phyloP scores from a whole-genome alignment of 139 green algal species.

The Micractinium sp. region DNA sequence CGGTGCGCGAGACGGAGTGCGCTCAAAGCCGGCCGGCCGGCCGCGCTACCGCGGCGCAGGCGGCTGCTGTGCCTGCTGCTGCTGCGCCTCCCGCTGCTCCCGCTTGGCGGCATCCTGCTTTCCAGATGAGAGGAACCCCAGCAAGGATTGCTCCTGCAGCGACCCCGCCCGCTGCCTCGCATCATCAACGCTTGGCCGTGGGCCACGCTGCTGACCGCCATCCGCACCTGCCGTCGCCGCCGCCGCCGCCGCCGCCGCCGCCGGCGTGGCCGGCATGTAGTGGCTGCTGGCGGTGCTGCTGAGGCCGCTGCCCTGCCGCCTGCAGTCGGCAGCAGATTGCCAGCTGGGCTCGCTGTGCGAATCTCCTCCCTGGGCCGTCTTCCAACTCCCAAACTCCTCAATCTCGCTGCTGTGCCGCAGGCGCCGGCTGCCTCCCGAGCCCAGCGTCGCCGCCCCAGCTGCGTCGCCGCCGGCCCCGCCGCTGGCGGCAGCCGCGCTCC shows the following conservation, averaged over 20 bases:
- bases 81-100: background rate
- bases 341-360: background rate
- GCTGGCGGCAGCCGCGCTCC: too few relatives aligned
- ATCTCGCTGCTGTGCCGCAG: background rate
- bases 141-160: constrained; percentile 2
- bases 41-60: too few relatives aligned
- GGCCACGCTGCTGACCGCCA: background rate
- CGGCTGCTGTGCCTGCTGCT: background rate
- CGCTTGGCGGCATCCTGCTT: background rate
- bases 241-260: background rate
- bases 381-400: constrained; percentile 24
- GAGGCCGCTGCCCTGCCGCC: background rate
- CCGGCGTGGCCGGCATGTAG: background rate
- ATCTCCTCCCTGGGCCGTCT: background rate
- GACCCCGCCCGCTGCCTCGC: background rate
- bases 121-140: background rate
- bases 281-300: background rate
- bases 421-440: background rate
- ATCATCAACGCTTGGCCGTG: background rate
- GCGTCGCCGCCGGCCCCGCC: background rate
- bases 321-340: background rate
- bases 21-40: too few relatives aligned
- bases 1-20: too few relatives aligned
- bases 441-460: background rate
- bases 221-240: background rate